Evolutionary conservation across 768 basidiomycete genomes (phyloP).

Genomic region (Gymnopilus junonius): DNA sequence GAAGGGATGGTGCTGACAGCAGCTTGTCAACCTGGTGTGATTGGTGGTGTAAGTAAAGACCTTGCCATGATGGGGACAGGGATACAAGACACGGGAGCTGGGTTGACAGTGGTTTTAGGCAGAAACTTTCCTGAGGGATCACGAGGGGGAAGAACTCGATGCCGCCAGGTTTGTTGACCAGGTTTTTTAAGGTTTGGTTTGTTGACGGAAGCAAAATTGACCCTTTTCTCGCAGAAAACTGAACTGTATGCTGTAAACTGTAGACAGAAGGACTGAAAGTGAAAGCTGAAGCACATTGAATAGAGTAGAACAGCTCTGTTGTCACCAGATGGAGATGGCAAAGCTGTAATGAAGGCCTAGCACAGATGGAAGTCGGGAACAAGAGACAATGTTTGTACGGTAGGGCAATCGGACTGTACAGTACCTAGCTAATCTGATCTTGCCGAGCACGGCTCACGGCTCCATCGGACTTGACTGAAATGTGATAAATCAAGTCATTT

Average conservation of each 20-base stretch:
- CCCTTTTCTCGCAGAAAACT: background rate
- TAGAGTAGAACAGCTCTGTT: constrained; percentile 5
- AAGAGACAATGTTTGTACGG: background rate
- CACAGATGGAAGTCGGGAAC: constrained; percentile 1
- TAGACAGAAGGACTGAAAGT: background rate
- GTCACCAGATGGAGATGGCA: constrained; percentile 17
- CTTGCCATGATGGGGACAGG: too few relatives aligned
- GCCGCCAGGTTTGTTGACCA: background rate
- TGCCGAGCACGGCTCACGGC: too few relatives aligned
- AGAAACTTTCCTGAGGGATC: background rate
- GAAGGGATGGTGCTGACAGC: background rate
- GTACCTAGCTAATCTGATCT: constrained; percentile 8
- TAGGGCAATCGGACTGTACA: background rate
- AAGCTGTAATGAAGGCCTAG: background rate
- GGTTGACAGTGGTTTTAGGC: background rate
- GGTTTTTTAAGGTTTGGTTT: background rate
- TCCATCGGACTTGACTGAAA: too few relatives aligned
- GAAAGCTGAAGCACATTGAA: too few relatives aligned
- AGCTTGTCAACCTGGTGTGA: background rate
- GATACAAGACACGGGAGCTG: background rate
- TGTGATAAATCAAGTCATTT: background rate
- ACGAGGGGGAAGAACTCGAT: background rate
- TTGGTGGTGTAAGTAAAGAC: background rate
- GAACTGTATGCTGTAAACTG: background rate
- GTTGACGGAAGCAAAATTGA: background rate